These are phyloP conservation scores for Plasmopara halstedii DNA, from an alignment of 352 stramenopile genomes.

Conservation along the genomic window DNA sequence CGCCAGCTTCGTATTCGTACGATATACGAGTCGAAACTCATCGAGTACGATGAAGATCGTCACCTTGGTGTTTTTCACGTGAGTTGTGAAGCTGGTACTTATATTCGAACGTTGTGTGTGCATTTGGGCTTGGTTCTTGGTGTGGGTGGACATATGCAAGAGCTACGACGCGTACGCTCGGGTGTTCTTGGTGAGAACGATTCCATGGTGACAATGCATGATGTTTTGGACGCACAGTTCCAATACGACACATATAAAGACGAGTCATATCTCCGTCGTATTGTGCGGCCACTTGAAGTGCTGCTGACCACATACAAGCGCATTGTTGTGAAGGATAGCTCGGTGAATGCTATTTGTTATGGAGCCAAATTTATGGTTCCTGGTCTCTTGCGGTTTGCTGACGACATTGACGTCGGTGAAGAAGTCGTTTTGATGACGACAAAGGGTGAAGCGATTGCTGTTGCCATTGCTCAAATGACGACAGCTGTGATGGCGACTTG, in stretches of 20 bases:
- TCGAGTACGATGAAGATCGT: constrained; percentile 97
- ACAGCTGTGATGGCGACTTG: constrained; percentile 99
- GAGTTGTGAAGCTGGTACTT: constrained; percentile 97
- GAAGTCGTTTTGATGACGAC: constrained; percentile 99
- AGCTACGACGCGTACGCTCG: constrained; percentile 96
- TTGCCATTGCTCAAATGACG: constrained; percentile 99
- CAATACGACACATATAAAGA: constrained; percentile 99
- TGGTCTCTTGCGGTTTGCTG: constrained; percentile 97
- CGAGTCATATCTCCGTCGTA: constrained; percentile 97
- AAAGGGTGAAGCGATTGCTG: constrained; percentile 99
- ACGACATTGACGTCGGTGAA: constrained; percentile 98
- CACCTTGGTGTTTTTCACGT: constrained; percentile 98
- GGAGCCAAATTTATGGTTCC: constrained; percentile 99
- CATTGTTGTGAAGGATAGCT: constrained; percentile 99
- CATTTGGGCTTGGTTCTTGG: constrained; percentile 97
- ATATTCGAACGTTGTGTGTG: constrained; percentile 99
- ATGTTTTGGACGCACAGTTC: constrained; percentile 99
- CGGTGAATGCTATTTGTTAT: constrained; percentile 99
- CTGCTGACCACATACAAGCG: constrained; percentile 99
- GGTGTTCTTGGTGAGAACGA: constrained; percentile 95
- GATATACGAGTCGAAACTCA: constrained; percentile 99
- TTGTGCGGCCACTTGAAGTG: constrained; percentile 97
- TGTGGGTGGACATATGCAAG: constrained; percentile 99
- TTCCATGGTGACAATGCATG: constrained; percentile 99
- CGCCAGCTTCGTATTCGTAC: constrained; percentile 98